Percentiles rank a stretch among this genome's conserved stretches.
Evolutionary conservation across 495 filamentous ascomycete genomes (phyloP).

Genomic region (Amniculicola lignicola): DNA sequence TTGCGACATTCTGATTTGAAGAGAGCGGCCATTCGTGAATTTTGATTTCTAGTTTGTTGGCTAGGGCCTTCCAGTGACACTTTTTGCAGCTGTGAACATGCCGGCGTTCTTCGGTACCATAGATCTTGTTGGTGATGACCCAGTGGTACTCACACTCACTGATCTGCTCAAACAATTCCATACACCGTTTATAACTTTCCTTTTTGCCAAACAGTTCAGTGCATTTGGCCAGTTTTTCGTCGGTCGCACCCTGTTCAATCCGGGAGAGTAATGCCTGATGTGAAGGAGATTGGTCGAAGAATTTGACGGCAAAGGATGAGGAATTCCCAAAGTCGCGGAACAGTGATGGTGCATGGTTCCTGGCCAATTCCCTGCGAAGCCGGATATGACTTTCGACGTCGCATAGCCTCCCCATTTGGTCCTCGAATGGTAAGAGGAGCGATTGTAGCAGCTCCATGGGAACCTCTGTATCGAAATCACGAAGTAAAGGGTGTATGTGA

Average conservation of each 20-base stretch:
- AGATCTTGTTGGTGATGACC: constrained; percentile 4
- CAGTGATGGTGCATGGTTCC: constrained; percentile 31
- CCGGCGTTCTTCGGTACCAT: constrained; percentile 11
- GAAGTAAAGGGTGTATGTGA: constrained; percentile 42
- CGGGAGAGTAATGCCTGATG: constrained; percentile 43
- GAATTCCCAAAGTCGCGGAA: constrained; percentile 38
- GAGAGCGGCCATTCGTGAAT: constrained; percentile 65
- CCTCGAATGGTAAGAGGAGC: constrained; percentile 49
- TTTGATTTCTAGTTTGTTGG: constrained; percentile 46
- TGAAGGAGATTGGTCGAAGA: constrained; percentile 47
- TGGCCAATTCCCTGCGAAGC: constrained; percentile 30
- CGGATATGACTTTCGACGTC: constrained; percentile 52
- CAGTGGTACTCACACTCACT: constrained; percentile 39
- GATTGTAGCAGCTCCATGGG: constrained; percentile 44
- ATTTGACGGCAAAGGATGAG: constrained; percentile 53
- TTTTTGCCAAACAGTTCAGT: constrained; percentile 43
- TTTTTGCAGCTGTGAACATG: constrained; percentile 39
- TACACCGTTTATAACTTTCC: constrained; percentile 40
- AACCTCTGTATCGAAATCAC: constrained; percentile 53
- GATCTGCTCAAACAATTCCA: constrained; percentile 36
- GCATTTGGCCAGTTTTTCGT: constrained; percentile 42
- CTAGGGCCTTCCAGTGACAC: constrained; percentile 34
- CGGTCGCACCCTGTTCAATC: constrained; percentile 46
- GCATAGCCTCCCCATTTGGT: constrained; percentile 52
- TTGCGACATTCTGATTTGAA: constrained; percentile 32